Conservation (phyloP, 805 yeast species). For the Candida ascalaphidarum region DNA sequence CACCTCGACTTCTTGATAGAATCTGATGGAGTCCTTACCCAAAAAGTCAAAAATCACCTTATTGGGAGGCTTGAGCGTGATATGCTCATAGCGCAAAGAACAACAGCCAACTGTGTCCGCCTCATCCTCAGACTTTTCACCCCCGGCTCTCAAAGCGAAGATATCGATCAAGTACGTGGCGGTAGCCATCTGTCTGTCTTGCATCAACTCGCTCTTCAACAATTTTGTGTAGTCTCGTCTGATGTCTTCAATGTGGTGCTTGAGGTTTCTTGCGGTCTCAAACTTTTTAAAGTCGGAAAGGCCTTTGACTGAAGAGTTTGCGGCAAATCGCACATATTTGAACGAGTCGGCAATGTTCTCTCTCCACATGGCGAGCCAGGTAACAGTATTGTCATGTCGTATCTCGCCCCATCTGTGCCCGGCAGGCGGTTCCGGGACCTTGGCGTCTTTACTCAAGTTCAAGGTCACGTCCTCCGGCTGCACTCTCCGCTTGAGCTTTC, state of each 20-base stretch:
- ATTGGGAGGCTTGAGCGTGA: constrained; percentile 77
- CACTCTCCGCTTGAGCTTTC: constrained; percentile 80
- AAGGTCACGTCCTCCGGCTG: constrained; percentile 83
- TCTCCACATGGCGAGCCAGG: constrained; percentile 97
- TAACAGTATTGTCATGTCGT: constrained; percentile 79
- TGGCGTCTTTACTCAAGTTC: constrained; percentile 65
- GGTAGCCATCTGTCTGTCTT: constrained; percentile 84
- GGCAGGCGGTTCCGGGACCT: constrained; percentile 72
- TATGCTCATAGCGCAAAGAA: constrained; percentile 84
- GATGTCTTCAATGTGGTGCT: constrained; percentile 60
- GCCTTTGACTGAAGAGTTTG: constrained; percentile 85
- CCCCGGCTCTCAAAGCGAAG: constrained; percentile 95
- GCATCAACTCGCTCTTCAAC: constrained; percentile 69
- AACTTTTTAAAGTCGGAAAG: constrained; percentile 85
- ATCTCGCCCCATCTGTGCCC: constrained; percentile 92
- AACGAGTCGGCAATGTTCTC: constrained; percentile 79
- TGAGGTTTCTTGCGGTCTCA: constrained; percentile 85
- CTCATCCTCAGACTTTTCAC: constrained; percentile 94
- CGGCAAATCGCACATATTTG: constrained; percentile 88
- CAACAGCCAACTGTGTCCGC: constrained; percentile 99
- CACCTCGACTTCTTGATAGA: constrained; percentile 86
- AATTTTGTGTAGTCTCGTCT: constrained; percentile 66
- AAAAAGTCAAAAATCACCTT: constrained; percentile 84
- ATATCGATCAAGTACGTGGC: constrained; percentile 90
- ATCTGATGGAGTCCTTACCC: constrained; percentile 93